A percentile compares a stretch with the other conserved stretches of the same genome.
These are phyloP conservation scores for Juncus inflexus DNA, from an alignment of 176 grass and related monocot genomes.

Conservation along the genomic window DNA sequence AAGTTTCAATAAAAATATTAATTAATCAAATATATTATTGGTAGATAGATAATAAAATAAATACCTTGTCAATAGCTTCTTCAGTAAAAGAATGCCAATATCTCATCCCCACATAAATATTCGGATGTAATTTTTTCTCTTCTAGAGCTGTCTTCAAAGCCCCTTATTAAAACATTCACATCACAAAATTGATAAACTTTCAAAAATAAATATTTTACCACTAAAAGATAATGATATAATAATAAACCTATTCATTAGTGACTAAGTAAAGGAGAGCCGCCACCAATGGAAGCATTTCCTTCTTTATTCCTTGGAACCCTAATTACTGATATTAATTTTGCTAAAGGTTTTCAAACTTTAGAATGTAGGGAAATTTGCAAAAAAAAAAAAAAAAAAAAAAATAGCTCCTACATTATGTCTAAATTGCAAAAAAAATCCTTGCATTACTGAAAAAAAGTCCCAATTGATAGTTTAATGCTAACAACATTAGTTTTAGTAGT, in stretches of 20 bases:
- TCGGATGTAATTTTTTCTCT: conserved; percentile 61
- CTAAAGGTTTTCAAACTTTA: conserved; percentile 85
- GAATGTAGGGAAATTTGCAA: no score
- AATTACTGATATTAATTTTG: conserved; percentile 78
- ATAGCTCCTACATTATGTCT: no score
- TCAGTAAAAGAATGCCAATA: conserved; percentile 96
- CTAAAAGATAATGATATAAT: conserved; percentile 7
- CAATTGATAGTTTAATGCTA: no score
- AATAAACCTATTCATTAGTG: conserved; percentile 85
- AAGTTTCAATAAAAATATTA: conserved; percentile 2
- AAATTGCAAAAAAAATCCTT: no score
- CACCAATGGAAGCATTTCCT: conserved; percentile 90
- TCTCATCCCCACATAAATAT: conserved; percentile 94
- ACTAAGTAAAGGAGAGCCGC: conserved; percentile 89
- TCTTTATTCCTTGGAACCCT: conserved; percentile 98
- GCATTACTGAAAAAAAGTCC: no score
- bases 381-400: no score
- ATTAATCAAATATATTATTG: background rate
- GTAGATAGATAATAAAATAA: background rate
- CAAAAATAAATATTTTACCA: no score
- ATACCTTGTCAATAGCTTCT: conserved; percentile 85
- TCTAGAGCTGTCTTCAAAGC: conserved; percentile 66
- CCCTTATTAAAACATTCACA: conserved; percentile 45
- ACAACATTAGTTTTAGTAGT: no score
- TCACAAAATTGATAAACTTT: conserved; percentile 7